Conservation (phyloP, 129 eudicot genomes). For the Flaveria trinervia region DNA sequence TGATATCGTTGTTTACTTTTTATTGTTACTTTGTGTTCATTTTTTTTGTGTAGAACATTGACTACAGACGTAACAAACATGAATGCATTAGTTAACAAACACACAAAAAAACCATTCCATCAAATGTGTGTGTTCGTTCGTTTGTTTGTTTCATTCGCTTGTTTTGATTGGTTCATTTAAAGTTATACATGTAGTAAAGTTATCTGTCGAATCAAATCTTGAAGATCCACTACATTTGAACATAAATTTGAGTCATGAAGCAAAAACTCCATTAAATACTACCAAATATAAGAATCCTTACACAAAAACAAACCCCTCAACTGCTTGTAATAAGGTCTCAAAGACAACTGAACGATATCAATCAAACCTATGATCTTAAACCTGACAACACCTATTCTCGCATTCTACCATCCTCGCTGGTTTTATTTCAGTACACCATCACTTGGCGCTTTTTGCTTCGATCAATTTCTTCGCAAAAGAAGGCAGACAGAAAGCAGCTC, state of each 20-base stretch:
- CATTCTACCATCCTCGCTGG: conserved; percentile 6
- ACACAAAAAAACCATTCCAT: no score
- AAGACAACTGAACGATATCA: conserved; percentile 8
- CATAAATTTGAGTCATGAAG: neutral
- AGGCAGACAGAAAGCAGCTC: conserved; percentile 90
- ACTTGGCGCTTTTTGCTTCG: conserved; percentile 52
- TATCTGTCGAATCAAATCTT: no score
- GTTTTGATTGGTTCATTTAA: no score
- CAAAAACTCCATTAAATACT: conserved; percentile 1
- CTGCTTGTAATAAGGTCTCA: conserved; percentile 11
- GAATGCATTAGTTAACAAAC: no score
- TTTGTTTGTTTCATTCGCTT: no score
- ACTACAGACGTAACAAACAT: no score
- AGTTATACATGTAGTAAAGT: no score
- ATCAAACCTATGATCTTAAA: neutral
- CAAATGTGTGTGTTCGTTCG: no score
- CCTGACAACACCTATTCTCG: conserved; percentile 23
- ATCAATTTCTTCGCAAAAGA: conserved; percentile 85
- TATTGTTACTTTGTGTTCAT: no score
- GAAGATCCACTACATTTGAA: neutral
- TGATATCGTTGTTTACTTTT: no score
- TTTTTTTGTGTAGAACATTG: no score
- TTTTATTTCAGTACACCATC: neutral
- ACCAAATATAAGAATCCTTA: neutral
- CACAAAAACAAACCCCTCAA: conserved; percentile 25